Percentiles rank a stretch among this genome's conserved stretches.
phyloP scores from a whole-genome alignment of 1,284 basidiomycete genomes.

The Tylopilus orsonianus region DNA sequence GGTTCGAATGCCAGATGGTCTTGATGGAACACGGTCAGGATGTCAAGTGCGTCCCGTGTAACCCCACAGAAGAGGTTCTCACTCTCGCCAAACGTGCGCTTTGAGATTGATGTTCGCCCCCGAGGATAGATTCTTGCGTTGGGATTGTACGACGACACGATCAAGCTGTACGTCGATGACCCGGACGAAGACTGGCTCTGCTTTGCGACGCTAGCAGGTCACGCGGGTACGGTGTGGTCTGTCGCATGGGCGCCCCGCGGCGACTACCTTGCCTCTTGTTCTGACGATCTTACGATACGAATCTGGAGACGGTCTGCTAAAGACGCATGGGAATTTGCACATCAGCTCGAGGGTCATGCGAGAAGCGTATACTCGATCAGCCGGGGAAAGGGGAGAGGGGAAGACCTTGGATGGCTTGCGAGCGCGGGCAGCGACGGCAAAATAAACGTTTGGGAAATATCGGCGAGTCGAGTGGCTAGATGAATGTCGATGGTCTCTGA shows the following conservation, averaged over 20 bases:
- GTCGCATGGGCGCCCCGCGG: conserved; percentile 82
- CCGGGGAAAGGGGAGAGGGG: conserved; percentile 63
- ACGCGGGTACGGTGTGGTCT: conserved; percentile 90
- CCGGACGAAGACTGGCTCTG: conserved; percentile 95
- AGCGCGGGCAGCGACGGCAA: conserved; percentile 76
- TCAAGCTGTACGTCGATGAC: conserved; percentile 94
- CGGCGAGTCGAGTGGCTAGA: conserved; percentile 40
- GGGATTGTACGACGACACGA: conserved; percentile 95
- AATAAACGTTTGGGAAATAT: conserved; percentile 73
- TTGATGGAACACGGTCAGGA: conserved; percentile 98
- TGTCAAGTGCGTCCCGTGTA: conserved; percentile 95
- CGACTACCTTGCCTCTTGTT: conserved; percentile 79
- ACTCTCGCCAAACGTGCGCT: conserved; percentile 14
- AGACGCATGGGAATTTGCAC: conserved; percentile 58
- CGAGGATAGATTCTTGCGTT: conserved; percentile 85
- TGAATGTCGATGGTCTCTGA: neutral
- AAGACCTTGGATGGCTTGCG: conserved; percentile 72
- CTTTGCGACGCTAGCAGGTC: conserved; percentile 79
- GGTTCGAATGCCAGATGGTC: conserved; percentile 94
- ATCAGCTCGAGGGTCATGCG: conserved; percentile 60
- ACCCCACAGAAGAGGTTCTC: conserved; percentile 87
- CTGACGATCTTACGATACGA: conserved; percentile 74
- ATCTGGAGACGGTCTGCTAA: conserved; percentile 65
- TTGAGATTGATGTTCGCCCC: conserved; percentile 16
- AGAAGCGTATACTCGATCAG: conserved; percentile 79